Base-by-base conservation (phyloP, 495 filamentous ascomycete species). In the Monascus purpureus region DNA sequence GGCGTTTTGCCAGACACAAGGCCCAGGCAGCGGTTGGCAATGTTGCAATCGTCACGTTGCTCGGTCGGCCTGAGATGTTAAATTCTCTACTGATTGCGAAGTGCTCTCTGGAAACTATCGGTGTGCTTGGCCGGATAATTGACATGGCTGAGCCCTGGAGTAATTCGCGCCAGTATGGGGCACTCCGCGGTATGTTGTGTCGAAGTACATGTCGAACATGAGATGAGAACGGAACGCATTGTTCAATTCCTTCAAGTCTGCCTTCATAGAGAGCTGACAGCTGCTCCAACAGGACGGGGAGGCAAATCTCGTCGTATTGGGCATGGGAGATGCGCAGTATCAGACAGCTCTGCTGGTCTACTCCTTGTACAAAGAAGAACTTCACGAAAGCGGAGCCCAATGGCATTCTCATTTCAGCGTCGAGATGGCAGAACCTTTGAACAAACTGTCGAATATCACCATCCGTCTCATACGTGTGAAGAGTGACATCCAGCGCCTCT, bases 221-320 rank as follows among this genome's bases (percentile, higher is more conserved):
- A 5, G 51, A 36, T 0, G 66, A 66, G 41, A 69, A 72, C 1
- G 67, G 61, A 8, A 42, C 31, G 8, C 50, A 32, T 17, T 32
- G 25, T 0, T 42, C 26, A 6, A 61, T 33, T 1, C 9, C 20
- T 22, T 22, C 20, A 4, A 18, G 22, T 14, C 41, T 23, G 13
- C 51, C 49, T 6, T 38, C 33, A 44, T 63, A 68, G 0, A 48
- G 32, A 1, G 41, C 45, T 9, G 50, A 33, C 2, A 61, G 48
- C 3, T 67, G 58, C 4, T 45, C 27, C 4, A 71, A 49, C 5
- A 73, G 47, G 4, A 50, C 46, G 8, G 70, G 66, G 2, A 75
- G 63, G 38, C 59, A 73, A 8, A 73, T 58, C 26, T 65, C 71
- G 35, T 75, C 71, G 45, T 75, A 75, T 30, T 73, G 71, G 0